Conservation (phyloP, 2,329 filamentous ascomycete genomes). For the Paecilomyces niveus region DNA sequence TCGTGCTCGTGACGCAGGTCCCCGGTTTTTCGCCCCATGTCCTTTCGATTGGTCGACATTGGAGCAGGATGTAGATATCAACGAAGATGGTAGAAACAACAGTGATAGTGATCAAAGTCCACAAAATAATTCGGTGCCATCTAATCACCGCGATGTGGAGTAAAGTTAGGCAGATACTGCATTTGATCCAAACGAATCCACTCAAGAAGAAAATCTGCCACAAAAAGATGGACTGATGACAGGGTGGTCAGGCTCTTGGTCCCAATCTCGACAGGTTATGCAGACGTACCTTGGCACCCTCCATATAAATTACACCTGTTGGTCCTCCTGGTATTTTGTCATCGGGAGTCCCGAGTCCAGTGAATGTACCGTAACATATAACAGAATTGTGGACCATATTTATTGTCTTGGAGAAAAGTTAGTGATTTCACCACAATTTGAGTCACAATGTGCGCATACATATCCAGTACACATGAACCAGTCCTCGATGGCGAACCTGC, state of each 20-base stretch:
- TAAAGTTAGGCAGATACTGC: conserved; percentile 10
- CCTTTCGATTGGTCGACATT: neutral
- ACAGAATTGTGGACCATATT: neutral
- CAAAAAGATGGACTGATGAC: neutral
- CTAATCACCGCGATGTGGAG: neutral
- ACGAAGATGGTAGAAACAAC: neutral
- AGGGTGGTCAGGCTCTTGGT: neutral
- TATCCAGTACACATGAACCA: neutral
- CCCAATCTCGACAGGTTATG: neutral
- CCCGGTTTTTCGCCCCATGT: neutral
- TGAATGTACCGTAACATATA: neutral
- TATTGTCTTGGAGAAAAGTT: neutral
- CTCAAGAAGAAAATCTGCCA: conserved; percentile 5
- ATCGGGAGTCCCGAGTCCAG: neutral
- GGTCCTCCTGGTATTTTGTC: neutral
- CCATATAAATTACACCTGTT: neutral
- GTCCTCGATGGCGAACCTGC: neutral
- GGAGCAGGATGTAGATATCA: neutral
- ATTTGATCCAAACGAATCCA: conserved; percentile 5
- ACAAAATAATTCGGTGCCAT: neutral
- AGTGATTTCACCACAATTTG: neutral
- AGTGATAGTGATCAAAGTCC: neutral
- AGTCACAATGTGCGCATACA: neutral
- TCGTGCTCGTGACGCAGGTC: neutral
- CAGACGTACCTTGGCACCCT: neutral